Conservation (phyloP, 345 rosid species). For the Anastatica hierochuntica region DNA sequence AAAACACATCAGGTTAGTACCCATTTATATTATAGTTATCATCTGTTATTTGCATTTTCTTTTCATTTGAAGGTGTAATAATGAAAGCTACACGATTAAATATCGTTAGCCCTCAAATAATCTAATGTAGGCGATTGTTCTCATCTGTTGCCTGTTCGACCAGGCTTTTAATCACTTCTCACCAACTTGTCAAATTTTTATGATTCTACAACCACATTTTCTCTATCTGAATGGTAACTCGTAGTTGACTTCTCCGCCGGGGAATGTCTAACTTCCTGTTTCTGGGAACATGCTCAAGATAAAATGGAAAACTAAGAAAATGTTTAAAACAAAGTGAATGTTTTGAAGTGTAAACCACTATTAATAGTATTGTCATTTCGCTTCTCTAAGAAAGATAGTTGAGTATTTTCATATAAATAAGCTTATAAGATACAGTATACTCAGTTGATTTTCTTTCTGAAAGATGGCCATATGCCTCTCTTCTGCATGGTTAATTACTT, state of each 20-base stretch:
- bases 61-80: neutral
- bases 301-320: neutral
- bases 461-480: neutral
- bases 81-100: neutral
- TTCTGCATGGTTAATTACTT: neutral
- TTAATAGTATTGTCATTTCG: neutral
- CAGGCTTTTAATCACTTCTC: neutral
- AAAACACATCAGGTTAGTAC: constrained; percentile 51
- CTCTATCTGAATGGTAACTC: neutral
- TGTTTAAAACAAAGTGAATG: neutral
- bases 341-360: neutral
- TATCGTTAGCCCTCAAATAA: neutral
- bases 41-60: neutral
- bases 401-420: neutral
- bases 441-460: neutral
- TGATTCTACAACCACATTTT: neutral
- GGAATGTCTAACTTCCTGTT: neutral
- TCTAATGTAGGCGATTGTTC: neutral
- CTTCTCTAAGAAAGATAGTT: neutral
- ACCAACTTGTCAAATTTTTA: neutral
- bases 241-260: neutral
- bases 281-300: neutral
- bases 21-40: neutral
- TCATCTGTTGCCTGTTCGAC: neutral
- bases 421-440: neutral